Evolutionary conservation across 148 eudicot species (phyloP).

Genomic region (Vaccinium macrocarpon): DNA sequence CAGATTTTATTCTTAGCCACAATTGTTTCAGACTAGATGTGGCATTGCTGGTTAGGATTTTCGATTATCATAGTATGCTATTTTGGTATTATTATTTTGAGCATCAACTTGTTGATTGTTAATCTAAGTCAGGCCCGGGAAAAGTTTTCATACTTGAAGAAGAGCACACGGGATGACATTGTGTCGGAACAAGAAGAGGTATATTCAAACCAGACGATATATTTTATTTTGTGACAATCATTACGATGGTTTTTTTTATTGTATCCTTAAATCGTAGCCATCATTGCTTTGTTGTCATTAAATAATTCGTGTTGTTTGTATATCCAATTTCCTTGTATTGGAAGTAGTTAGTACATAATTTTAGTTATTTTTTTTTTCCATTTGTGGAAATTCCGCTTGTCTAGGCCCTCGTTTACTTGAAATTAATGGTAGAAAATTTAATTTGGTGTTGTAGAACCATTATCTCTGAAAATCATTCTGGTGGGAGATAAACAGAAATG

Average conservation of each 20-base stretch:
- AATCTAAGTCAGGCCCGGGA: conserved; percentile 70
- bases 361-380: neutral
- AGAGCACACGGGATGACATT: conserved; percentile 81
- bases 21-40: neutral
- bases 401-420: neutral
- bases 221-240: neutral
- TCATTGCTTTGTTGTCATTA: neutral
- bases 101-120: conserved; percentile 23
- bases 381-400: neutral
- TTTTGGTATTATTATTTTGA: conserved; percentile 15
- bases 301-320: neutral
- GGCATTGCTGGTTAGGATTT: neutral
- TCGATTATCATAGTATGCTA: neutral
- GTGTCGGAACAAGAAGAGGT: conserved; percentile 95
- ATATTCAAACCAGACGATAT: conserved; percentile 6
- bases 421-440: neutral
- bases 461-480: neutral
- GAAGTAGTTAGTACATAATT: neutral
- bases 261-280: neutral
- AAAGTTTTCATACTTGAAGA: conserved; percentile 74
- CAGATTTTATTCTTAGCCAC: neutral
- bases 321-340: neutral
- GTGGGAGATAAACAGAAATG: neutral
- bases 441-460: neutral
- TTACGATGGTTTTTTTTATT: neutral